A percentile compares a stretch with the other conserved stretches of the same genome.
These are phyloP conservation scores for Daldinia eschscholtzii DNA, from an alignment of 2,329 filamentous ascomycete species.

Conservation along the genomic window DNA sequence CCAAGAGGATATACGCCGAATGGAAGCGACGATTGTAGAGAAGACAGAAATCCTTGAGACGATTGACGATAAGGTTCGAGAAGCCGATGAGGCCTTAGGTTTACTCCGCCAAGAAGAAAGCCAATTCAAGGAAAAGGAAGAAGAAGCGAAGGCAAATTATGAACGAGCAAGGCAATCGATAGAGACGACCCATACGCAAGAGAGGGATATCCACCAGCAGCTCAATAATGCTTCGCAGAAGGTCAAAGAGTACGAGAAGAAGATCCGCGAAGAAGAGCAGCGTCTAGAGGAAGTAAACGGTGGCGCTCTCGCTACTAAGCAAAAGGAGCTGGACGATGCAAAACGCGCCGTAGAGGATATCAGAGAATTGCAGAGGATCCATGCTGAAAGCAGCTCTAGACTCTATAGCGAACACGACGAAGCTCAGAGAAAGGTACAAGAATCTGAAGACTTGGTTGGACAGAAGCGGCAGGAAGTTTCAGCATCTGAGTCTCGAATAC, in stretches of 20 bases:
- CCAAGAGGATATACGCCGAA: constrained; percentile 55
- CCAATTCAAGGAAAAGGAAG: constrained; percentile 60
- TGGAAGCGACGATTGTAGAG: constrained; percentile 53
- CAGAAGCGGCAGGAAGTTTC: constrained; percentile 67
- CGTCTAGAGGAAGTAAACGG: constrained; percentile 78
- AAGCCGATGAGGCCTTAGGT: constrained; percentile 57
- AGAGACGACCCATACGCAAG: constrained; percentile 68
- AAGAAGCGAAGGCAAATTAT: constrained; percentile 64
- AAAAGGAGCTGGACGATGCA: constrained; percentile 69
- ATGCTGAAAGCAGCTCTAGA: constrained; percentile 42
- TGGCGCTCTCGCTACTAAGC: constrained; percentile 73
- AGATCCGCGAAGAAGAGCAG: constrained; percentile 67
- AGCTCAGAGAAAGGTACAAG: constrained; percentile 46
- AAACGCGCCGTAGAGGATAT: constrained; percentile 64
- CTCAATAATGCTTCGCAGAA: constrained; percentile 66
- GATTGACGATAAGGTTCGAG: constrained; percentile 60
- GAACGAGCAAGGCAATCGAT: constrained; percentile 67
- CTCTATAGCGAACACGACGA: constrained; percentile 50
- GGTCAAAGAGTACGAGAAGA: constrained; percentile 59
- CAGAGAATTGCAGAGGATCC: constrained; percentile 48
- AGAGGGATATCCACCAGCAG: constrained; percentile 72
- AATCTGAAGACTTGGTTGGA: constrained; percentile 51
- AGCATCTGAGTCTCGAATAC: constrained; percentile 64
- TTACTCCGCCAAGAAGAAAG: constrained; percentile 61
- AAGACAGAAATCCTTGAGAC: constrained; percentile 64